Evolutionary conservation across 345 rosid species (phyloP).

Genomic region (Physaria fendleri): DNA sequence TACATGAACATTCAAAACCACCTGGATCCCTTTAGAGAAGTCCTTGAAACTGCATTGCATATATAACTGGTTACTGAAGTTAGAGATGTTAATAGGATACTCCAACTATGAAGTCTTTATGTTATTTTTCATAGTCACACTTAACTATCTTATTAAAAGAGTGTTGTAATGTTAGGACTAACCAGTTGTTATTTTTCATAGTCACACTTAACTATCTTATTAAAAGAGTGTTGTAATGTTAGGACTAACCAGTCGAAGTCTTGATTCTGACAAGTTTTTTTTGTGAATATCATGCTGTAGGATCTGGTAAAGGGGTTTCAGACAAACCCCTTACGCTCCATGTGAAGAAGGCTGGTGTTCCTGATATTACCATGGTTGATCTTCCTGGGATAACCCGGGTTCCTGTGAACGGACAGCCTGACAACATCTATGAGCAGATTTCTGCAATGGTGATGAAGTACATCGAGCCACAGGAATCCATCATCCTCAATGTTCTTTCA

Average conservation of each 20-base stretch:
- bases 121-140: not conserved
- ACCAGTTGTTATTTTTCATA: not conserved
- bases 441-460: slow-evolving; percentile 37
- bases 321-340: slow-evolving; percentile 37
- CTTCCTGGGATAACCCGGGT: slow-evolving; percentile 54
- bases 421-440: slow-evolving; percentile 43
- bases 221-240: not conserved
- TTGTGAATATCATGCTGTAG: not conserved
- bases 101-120: not conserved
- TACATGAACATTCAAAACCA: not conserved
- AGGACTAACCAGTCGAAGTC: not conserved
- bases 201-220: not conserved
- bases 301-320: slow-evolving; percentile 42
- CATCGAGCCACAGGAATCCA: slow-evolving; percentile 41
- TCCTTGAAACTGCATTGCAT: not conserved
- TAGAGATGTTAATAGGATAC: not conserved
- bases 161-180: not conserved
- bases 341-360: slow-evolving; percentile 42
- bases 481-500: slow-evolving; percentile 42
- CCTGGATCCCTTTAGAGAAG: not conserved
- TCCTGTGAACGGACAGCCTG: slow-evolving; percentile 50
- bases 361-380: slow-evolving; percentile 55
- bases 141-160: not conserved
- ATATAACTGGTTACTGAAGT: not conserved
- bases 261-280: not conserved